Conservation (phyloP, 1,139 yeast genomes). For the Saccharomyces hybrid region DNA sequence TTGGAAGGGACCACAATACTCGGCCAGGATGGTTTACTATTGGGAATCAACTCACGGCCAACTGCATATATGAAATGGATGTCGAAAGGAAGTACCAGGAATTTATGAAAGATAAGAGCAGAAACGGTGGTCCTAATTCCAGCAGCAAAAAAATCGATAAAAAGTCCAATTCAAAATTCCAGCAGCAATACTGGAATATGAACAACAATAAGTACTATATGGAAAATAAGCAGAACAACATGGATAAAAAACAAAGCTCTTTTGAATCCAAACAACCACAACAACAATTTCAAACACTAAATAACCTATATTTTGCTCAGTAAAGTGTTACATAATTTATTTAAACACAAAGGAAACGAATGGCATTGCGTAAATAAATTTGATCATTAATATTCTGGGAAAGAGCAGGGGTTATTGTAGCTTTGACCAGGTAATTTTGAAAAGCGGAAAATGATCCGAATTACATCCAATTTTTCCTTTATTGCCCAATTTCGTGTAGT, state of each 20-base stretch:
- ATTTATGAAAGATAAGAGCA: conserved; percentile 4
- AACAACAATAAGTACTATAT: neutral
- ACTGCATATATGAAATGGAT: conserved; percentile 47
- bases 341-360: neutral
- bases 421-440: neutral
- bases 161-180: neutral
- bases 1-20: conserved; percentile 78
- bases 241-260: neutral
- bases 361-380: neutral
- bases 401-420: neutral
- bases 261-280: neutral
- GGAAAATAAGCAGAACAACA: neutral
- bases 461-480: neutral
- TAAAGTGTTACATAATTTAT: neutral
- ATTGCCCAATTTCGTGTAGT: neutral
- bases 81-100: conserved; percentile 33
- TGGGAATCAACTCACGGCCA: conserved; percentile 57
- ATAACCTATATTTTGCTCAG: conserved; percentile 1
- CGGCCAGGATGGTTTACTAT: conserved; percentile 90
- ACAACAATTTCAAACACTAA: conserved; percentile 1
- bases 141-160: neutral
- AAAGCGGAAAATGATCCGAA: neutral
- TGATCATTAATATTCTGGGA: too few species aligned
- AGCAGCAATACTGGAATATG: neutral
- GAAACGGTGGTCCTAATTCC: neutral